Percentiles rank a stretch among this genome's conserved stretches.
Evolutionary conservation across 306 rosid genomes (phyloP).

Genomic region (Cicer chorassanicum): DNA sequence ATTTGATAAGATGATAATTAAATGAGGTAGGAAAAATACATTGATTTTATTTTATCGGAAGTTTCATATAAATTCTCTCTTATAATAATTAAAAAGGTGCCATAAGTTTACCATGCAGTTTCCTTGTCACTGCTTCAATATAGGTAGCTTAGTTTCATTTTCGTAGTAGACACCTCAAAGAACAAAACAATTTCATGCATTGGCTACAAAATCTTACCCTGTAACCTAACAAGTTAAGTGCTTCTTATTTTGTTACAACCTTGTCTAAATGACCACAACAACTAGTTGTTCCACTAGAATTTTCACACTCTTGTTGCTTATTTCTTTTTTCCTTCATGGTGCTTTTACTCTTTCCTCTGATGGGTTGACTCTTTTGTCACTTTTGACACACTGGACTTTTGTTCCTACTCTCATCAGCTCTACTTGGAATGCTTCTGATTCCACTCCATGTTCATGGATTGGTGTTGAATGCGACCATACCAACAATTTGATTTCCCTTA

Average conservation of each 20-base stretch:
- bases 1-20: too few relatives aligned
- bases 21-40: too few relatives aligned
- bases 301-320: neutral
- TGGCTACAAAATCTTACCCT: neutral
- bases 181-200: neutral
- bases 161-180: neutral
- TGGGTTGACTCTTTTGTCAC: constrained; percentile 59
- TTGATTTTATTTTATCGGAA: too few relatives aligned
- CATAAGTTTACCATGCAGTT: too few relatives aligned
- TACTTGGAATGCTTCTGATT: constrained; percentile 65
- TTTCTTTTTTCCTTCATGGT: constrained; percentile 27
- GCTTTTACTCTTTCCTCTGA: constrained; percentile 57
- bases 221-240: neutral
- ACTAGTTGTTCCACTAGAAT: neutral
- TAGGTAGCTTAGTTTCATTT: neutral
- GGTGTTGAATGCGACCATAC: constrained; percentile 62
- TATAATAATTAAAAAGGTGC: too few relatives aligned
- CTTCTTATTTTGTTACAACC: neutral
- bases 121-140: neutral
- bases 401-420: constrained; percentile 52
- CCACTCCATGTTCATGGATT: constrained; percentile 70
- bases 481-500: constrained; percentile 47
- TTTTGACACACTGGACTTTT: constrained; percentile 52
- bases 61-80: too few relatives aligned
- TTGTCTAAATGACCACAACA: constrained; percentile 2